These are phyloP conservation scores for Starmerella vitae DNA, from an alignment of 805 yeast genomes.

Conservation along the genomic window DNA sequence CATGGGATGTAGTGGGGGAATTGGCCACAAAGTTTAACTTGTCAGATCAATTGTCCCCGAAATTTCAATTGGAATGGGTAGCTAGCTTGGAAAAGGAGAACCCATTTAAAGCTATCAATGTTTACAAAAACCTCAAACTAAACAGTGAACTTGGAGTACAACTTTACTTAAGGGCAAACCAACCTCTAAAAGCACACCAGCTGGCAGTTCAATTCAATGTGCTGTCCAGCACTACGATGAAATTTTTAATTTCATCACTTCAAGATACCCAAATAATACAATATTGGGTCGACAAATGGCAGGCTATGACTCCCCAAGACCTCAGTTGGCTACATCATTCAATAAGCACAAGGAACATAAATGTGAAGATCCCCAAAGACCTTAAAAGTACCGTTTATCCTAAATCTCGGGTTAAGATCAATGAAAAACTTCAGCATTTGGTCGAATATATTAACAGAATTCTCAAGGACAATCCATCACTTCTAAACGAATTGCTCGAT, in stretches of 20 bases:
- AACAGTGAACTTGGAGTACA: slow-evolving; percentile 1
- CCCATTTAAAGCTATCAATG: slow-evolving; percentile 13
- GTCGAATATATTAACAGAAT: slow-evolving; percentile 6
- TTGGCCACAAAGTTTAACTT: slow-evolving; percentile 6
- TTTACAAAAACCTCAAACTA: slow-evolving; percentile 5
- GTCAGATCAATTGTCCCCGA: neutral
- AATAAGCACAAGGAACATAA: neutral
- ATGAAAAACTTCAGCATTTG: slow-evolving; percentile 5
- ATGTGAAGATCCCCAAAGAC: slow-evolving; percentile 3
- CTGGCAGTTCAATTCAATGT: slow-evolving; percentile 1
- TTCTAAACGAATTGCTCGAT: slow-evolving; percentile 1
- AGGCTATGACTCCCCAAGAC: slow-evolving; percentile 13
- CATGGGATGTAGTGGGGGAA: slow-evolving; percentile 5
- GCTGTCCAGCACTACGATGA: slow-evolving; percentile 2
- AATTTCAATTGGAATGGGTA: slow-evolving; percentile 3
- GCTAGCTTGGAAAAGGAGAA: neutral
- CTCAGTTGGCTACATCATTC: slow-evolving; percentile 14
- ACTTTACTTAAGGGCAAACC: slow-evolving; percentile 10
- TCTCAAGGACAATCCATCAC: slow-evolving; percentile 2
- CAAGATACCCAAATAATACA: slow-evolving; percentile 3
- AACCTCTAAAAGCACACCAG: slow-evolving; percentile 8
- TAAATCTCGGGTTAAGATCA: neutral
- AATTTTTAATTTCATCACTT: slow-evolving; percentile 4
- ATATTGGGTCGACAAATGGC: slow-evolving; percentile 13
- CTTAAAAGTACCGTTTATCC: slow-evolving; percentile 1